Conservation (phyloP, 257 asterid species). For the Solanum chmielewskii region DNA sequence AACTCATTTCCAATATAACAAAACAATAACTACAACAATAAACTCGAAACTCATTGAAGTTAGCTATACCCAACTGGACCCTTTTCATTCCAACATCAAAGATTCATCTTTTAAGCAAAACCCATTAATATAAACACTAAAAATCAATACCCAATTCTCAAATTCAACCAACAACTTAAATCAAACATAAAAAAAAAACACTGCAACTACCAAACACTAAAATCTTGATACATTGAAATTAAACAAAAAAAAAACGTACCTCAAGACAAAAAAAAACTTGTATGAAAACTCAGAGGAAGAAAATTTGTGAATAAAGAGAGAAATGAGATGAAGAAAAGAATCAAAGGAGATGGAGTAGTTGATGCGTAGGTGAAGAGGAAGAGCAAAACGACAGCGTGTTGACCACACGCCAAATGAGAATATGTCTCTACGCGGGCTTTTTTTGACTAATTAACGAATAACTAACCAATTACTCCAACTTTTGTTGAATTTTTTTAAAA, state of each 20-base stretch:
- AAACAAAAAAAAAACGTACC: background rate
- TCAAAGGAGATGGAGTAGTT: background rate
- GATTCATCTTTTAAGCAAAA: background rate
- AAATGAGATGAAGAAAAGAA: background rate
- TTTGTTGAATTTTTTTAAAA: background rate
- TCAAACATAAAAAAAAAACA: background rate
- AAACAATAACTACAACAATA: background rate
- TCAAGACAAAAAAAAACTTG: background rate
- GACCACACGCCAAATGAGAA: slow-evolving; percentile 17
- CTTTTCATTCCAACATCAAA: background rate
- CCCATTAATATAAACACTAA: background rate
- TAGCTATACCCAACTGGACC: background rate
- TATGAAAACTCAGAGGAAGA: background rate
- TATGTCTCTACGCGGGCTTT: background rate
- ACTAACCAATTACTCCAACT: background rate
- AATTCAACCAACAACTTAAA: background rate
- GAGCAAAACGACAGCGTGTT: slow-evolving; percentile 14
- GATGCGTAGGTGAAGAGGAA: background rate
- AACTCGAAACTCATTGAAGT: background rate
- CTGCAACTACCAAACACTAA: background rate
- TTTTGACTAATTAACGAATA: background rate
- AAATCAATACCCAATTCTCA: background rate
- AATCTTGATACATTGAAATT: background rate
- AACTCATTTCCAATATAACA: background rate
- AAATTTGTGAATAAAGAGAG: background rate